phyloP scores from a whole-genome alignment of 2,329 filamentous ascomycete genomes.

The Saccharata proteae region DNA sequence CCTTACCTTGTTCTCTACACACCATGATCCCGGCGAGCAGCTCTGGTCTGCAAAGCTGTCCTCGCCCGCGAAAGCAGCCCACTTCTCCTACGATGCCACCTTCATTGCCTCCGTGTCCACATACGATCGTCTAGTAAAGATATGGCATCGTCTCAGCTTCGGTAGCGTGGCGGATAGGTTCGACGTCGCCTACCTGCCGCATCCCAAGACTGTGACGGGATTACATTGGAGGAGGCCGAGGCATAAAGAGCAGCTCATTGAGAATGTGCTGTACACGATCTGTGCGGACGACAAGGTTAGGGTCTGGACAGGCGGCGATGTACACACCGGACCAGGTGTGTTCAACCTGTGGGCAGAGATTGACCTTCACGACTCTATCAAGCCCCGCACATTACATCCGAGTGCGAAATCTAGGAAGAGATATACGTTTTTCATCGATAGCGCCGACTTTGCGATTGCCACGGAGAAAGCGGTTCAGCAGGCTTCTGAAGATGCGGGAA shows the following conservation, averaged over 20 bases:
- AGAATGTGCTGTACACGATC: constrained; percentile 83
- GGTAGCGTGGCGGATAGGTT: constrained; percentile 74
- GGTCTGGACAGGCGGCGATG: constrained; percentile 69
- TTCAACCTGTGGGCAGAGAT: constrained; percentile 72
- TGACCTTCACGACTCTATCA: constrained; percentile 61
- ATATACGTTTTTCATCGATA: constrained; percentile 74
- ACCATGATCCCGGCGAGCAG: constrained; percentile 37
- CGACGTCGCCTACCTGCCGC: constrained; percentile 81
- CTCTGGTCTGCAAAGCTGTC: constrained; percentile 68
- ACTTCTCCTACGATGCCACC: constrained; percentile 74
- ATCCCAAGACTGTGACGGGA: constrained; percentile 67
- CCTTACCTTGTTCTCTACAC: constrained; percentile 57
- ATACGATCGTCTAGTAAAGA: constrained; percentile 75
- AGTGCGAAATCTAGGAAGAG: constrained; percentile 33
- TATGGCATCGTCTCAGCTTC: constrained; percentile 83
- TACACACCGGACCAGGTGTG: constrained; percentile 52
- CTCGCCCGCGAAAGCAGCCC: constrained; percentile 59
- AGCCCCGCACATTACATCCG: constrained; percentile 36
- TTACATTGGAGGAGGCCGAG: constrained; percentile 76
- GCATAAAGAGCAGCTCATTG: constrained; percentile 63
- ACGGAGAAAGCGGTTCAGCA: constrained; percentile 64
- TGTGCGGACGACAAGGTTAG: constrained; percentile 70
- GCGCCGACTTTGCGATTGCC: constrained; percentile 64
- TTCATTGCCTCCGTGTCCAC: constrained; percentile 72
- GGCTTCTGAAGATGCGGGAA: constrained; percentile 35